phyloP scores from a whole-genome alignment of 192 early-diverging fungal species.

The Podila epigama region DNA sequence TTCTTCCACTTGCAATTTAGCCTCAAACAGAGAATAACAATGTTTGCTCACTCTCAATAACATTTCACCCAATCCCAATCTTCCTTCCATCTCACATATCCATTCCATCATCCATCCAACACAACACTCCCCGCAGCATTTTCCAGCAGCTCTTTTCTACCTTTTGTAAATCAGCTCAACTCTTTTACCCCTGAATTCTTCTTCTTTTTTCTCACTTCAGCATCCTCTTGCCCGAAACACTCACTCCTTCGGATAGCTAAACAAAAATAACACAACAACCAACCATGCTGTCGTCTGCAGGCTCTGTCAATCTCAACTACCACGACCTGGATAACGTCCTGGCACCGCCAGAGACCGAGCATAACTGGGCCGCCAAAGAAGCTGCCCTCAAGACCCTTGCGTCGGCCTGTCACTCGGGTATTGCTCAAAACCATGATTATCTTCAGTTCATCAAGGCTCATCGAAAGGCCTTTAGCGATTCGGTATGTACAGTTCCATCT shows the following conservation, averaged over 20 bases:
- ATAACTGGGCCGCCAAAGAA: constrained; percentile 48
- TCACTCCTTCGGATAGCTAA: too few species aligned
- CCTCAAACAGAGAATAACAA: too few species aligned
- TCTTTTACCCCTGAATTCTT: not conserved
- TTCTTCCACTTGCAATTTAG: not conserved
- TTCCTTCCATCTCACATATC: too few species aligned
- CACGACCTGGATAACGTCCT: constrained; percentile 43
- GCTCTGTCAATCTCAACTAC: constrained; percentile 32
- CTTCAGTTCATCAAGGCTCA: constrained; percentile 39
- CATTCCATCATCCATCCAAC: too few species aligned
- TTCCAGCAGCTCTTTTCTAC: too few species aligned
- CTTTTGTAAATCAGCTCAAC: too few species aligned
- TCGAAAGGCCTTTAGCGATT: constrained; percentile 35
- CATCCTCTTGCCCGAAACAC: too few species aligned
- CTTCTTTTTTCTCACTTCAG: too few species aligned
- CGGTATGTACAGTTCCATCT: constrained; percentile 9
- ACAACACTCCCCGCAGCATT: too few species aligned
- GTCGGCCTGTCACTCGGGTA: constrained; percentile 29
- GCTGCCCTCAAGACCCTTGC: constrained; percentile 31
- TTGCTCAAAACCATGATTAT: constrained; percentile 34
- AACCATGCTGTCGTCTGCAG: constrained; percentile 7
- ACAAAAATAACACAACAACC: too few species aligned
- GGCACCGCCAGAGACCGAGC: constrained; percentile 43
- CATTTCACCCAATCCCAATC: too few species aligned
- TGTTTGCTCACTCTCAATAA: too few species aligned